Base-by-base conservation (phyloP, 345 rosid genomes). In the Barbarea vulgaris region DNA sequence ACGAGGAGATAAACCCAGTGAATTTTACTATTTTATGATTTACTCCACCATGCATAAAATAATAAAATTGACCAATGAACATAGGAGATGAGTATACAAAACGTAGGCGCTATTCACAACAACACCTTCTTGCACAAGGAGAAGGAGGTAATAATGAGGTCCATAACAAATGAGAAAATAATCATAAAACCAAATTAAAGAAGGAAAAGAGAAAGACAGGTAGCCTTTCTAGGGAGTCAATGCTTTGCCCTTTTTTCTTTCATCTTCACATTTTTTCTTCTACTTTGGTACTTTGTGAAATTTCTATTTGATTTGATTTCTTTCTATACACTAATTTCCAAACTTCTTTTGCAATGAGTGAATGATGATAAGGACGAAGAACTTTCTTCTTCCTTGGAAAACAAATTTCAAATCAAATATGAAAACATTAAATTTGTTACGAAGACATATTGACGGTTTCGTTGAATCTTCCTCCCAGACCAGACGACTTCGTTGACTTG, bases 121-220 rank as follows among this genome's bases (percentile, higher is more conserved):
- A 31, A 33, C 80, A 44, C 57, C 76, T 77, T 77, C 72, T 77
- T 64, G 76, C 22, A 57, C 72, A 71, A 77, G 77, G 46, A 77
- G 64, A 71, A 77, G 77, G 46, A 77, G 64, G 48, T 46, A 24
- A 70, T 64, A 31, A 64, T 56, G 77, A 71, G 55, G 46, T 41
- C 77, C 76, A 64, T 75, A 21, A 65, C 57, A 37, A 37, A 36
- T 7, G 33, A 56, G 51, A 18, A 54, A 55, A 52, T 44, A 44
- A 27, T 64, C 10, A 44, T 44, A 61, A 58, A 65, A 65, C 9
- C 41, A 58, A 59, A 36, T 11, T n/a, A 75, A 41, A 44, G 19
- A 69, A 54, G 36, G 11, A 50, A 61, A 60, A 62, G 75, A 61
- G 31, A 68, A 61, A 68, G 65, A 44, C 69, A 33, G 34, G 33